Evolutionary conservation across 208 protist genomes (phyloP), one percentile per base, ranked within the genome.

Genomic region (Wallacemonas sp.): DNA sequence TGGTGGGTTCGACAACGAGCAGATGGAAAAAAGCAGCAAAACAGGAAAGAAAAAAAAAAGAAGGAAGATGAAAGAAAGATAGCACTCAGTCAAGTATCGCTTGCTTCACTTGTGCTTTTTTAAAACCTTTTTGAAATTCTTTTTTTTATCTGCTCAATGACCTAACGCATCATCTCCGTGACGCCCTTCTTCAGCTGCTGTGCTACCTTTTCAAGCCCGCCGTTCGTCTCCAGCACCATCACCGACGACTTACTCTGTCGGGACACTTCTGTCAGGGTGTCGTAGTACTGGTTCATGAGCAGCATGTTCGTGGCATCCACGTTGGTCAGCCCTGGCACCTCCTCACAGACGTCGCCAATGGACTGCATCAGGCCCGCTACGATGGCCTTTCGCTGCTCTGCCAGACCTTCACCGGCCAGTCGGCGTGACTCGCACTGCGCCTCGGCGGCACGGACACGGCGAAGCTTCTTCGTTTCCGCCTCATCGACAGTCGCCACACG

Each of bases 281-380:
- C 84, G 68, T 86, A 91, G 84, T 94, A 94, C 74, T 91, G 80
- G 64, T 86, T 91, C 76, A 94, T 79, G 19, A 91, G 39, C 12
- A 91, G 69, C 77, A 94, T 75, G 34, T 86, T 85, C 36, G 85
- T 80, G 33, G 83, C 84, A 41, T 90, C 84, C 5, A 75, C 69
- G 15, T 68, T 51, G 30, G 53, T 79, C 1, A 91, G 46, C 19
- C 66, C 77, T 14, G 45, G 79, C 39, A 91, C 80, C 31, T 86
- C 77, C 5, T 62, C 61, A 19, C 68, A 73, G 17, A 91, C 64
- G 12, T 69, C 56, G 12, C 77, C 74, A 21, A 88, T 75, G 8
- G 79, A 86, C 39, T 78, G 61, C 72, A 81, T 80, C 22, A 88
- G 65, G 11, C 87, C 82, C 6, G 74, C 75, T 8, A 88, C 71